Base-by-base conservation (phyloP, 768 basidiomycete genomes). In the Russula vinacea region DNA sequence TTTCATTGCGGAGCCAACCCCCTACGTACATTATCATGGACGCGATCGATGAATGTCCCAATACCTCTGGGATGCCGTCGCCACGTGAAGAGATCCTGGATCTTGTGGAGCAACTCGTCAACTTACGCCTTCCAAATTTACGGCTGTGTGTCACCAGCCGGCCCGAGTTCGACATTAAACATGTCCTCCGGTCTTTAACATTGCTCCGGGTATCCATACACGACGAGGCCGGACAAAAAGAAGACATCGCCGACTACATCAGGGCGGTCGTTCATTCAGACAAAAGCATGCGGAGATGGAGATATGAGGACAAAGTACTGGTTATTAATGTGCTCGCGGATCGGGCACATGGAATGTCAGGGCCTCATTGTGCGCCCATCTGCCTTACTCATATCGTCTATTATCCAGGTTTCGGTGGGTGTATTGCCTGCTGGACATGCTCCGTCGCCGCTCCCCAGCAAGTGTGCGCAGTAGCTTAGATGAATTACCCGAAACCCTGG, bases 21-120 rank as follows among this genome's bases (percentile, higher is more conserved):
- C 26, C 14, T 3, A 37, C 32, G 13, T 60, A 33, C 19, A 44
- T 60, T 11, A 35, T 55, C 35, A 10, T 50, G 2, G 61, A 62
- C 35, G 61, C 54, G 0, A n/a, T 62, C n/a, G 54, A 62, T n/a
- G 61, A 56, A 37, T 37, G 44, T n/a, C 61, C 61, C 33, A 29
- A 44, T 19, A 40, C 4, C 24, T 14, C 44, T 17, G 53, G 22
- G 1, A 17, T 26, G 19, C 53, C 37, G 45, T 39, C 61, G 11
- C 19, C 44, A 14, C 55, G 61, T 14, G 44, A 42, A 56, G 24
- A 55, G 7, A 8, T 49, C 33, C 6, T 56, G 39, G n/a, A 44
- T 13, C 29, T 60, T 24, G 2, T 53, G 19, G 33, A 40, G 51
- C 29, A 44, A 10, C 51, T 60, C 19, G 6, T 42, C 11, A 22